Conservation (phyloP, 129 eudicot genomes). For the Erigeron canadensis region DNA sequence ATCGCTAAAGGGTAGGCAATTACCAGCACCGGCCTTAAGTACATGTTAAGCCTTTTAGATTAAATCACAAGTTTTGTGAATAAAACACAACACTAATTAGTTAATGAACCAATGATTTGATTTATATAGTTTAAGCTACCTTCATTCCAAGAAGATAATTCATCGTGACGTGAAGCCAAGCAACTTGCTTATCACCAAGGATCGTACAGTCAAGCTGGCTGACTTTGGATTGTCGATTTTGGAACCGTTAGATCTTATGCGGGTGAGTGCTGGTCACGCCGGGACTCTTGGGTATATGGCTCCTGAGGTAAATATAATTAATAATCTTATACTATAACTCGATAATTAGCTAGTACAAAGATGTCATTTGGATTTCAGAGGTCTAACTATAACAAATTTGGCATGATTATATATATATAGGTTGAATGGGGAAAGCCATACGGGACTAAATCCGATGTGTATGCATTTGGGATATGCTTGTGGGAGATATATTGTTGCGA, state of each 20-base stretch:
- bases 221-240: constrained; percentile 39
- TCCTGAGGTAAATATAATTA: constrained; percentile 40
- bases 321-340: neutral
- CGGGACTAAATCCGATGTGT: constrained; percentile 43
- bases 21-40: neutral
- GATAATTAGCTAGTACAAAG: neutral
- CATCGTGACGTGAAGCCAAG: constrained; percentile 51
- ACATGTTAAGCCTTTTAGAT: neutral
- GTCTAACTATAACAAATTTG: neutral
- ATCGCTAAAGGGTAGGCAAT: constrained; percentile 44
- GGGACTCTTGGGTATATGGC: constrained; percentile 69
- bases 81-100: neutral
- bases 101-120: neutral
- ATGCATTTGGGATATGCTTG: constrained; percentile 49
- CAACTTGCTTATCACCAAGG: constrained; percentile 47
- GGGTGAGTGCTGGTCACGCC: constrained; percentile 36
- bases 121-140: constrained; percentile 44
- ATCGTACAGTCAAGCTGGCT: constrained; percentile 31
- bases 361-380: neutral
- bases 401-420: constrained; percentile 25
- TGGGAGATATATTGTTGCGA: constrained; percentile 56
- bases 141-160: constrained; percentile 48
- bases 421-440: constrained; percentile 32
- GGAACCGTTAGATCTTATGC: constrained; percentile 35
- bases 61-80: neutral